These are phyloP conservation scores for Diplocarpon rosae DNA, from an alignment of 2,329 filamentous ascomycete genomes.

Conservation along the genomic window DNA sequence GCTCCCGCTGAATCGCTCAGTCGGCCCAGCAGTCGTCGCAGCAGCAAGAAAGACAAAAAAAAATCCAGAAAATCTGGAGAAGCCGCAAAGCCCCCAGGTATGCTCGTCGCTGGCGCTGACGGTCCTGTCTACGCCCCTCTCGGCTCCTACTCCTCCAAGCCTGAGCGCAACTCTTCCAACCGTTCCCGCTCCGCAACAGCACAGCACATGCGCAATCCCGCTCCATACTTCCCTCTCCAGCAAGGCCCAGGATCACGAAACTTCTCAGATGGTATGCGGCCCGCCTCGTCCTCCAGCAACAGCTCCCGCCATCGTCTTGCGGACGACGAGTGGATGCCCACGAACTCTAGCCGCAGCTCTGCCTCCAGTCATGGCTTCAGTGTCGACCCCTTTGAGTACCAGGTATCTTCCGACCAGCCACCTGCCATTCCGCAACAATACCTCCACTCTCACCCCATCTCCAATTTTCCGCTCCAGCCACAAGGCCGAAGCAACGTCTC, in stretches of 20 bases:
- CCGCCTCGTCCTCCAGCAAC: conserved; percentile 31
- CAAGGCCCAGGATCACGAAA: conserved; percentile 14
- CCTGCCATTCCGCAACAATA: conserved; percentile 25
- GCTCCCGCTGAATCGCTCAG: conserved; percentile 17
- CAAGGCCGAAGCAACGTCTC: conserved; percentile 25
- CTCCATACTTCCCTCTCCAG: conserved; percentile 14
- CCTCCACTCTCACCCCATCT: conserved; percentile 21
- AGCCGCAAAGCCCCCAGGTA: conserved; percentile 29
- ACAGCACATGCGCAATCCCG: conserved; percentile 11
- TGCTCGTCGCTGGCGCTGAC: conserved; percentile 37
- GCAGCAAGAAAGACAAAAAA: conserved; percentile 12
- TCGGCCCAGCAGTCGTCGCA: conserved; percentile 12
- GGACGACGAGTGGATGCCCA: conserved; percentile 36
- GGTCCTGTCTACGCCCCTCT: conserved; percentile 36
- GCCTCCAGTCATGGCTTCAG: conserved; percentile 19
- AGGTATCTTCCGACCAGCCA: conserved; percentile 23
- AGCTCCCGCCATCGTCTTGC: conserved; percentile 30
- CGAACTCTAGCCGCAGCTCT: conserved; percentile 28
- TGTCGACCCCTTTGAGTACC: conserved; percentile 30
- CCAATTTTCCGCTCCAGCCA: too few relatives aligned
- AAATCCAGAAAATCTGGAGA: conserved; percentile 27
- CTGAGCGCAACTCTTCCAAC: conserved; percentile 25
- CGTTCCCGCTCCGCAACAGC: conserved; percentile 25
- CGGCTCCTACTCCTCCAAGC: conserved; percentile 29
- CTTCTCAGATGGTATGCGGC: conserved; percentile 23